Evolutionary conservation across 2,329 filamentous ascomycete genomes (phyloP), one percentile per base, ranked within the genome.

Genomic region (Stagonosporopsis chrysanthemi): DNA sequence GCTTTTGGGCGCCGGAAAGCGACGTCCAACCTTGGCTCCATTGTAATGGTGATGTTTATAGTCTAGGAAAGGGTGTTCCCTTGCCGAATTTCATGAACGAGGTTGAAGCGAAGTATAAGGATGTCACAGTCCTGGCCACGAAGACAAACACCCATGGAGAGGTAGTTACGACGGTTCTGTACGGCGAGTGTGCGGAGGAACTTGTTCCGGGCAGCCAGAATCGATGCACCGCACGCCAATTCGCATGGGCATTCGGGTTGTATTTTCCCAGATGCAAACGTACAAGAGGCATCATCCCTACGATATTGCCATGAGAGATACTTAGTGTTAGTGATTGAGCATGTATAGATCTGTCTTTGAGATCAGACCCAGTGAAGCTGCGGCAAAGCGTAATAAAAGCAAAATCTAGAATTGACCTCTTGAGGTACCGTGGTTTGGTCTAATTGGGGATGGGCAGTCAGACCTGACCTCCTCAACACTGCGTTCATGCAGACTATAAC

Each of bases 241-340:
- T 57, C 23, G 43, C 54, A 4, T 57, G 54, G 54, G 43, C 43
- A 1, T 48, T 57, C 12, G 43, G 54, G 19, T 52, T 48, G 47
- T 44, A 39, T 22, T 39, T 49, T 40, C 17, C 17, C 3, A 55
- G 39, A 11, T 24, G 33, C 11, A 3, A 11, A 33, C 14, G 22
- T 22, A 4, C 22, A 11, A 39, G n/a, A 39, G 36, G 36, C 17
- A 22, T 39, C 14, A 3, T 15, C 6, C 12, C 14, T 15, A 33
- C 12, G 3, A 15, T 33, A 33, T 33, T 33, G 31, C 31, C 31
- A 4, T 33, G 15, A n/a, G 31, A 33, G 7, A 2, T 19, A 3
- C 22, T 17, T 6, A 17, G n/a, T 36, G 33, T 36, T 11, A 36
- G 15, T 17, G n/a, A 6, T 17, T 17, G 9, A 36, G 6, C 17